phyloP scores from a whole-genome alignment of 2,329 filamentous ascomycete genomes.

The Penicillium sp. region DNA sequence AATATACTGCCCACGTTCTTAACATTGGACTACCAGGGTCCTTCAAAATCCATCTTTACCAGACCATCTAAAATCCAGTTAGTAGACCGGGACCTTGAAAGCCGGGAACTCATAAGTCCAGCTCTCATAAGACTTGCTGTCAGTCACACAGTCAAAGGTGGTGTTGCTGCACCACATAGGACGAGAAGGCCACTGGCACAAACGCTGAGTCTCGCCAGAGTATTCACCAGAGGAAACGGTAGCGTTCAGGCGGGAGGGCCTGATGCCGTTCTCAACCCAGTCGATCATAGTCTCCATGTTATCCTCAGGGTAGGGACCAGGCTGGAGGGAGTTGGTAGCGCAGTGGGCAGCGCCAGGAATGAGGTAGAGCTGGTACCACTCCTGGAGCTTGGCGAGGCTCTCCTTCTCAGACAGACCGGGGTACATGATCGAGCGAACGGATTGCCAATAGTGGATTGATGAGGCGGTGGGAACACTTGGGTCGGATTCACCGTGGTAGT shows the following conservation, averaged over 20 bases:
- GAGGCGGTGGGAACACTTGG: slow-evolving; percentile 54
- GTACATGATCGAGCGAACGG: slow-evolving; percentile 55
- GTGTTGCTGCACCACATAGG: slow-evolving; percentile 33
- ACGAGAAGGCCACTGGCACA: slow-evolving; percentile 37
- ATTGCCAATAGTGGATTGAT: slow-evolving; percentile 51
- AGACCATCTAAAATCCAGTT: not conserved
- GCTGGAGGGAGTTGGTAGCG: slow-evolving; percentile 46
- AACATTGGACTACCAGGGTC: no score
- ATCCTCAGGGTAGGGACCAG: slow-evolving; percentile 47
- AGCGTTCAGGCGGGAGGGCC: slow-evolving; percentile 47
- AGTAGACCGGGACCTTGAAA: slow-evolving; percentile 43
- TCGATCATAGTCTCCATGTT: slow-evolving; percentile 51
- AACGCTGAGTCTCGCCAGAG: slow-evolving; percentile 32
- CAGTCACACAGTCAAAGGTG: slow-evolving; percentile 41
- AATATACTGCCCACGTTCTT: no score
- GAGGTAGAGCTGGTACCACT: slow-evolving; percentile 59
- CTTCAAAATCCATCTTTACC: no score
- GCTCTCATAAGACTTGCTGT: slow-evolving; percentile 40
- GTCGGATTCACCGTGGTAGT: slow-evolving; percentile 61
- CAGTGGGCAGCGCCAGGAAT: slow-evolving; percentile 58
- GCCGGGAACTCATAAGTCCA: slow-evolving; percentile 43
- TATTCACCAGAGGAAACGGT: slow-evolving; percentile 35
- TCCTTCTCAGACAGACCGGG: slow-evolving; percentile 40
- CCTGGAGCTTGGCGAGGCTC: slow-evolving; percentile 44
- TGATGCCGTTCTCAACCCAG: slow-evolving; percentile 54